Percentiles rank a stretch among this genome's conserved stretches.
phyloP scores from a whole-genome alignment of 805 yeast species.

The Candida khao-thaluensis region DNA sequence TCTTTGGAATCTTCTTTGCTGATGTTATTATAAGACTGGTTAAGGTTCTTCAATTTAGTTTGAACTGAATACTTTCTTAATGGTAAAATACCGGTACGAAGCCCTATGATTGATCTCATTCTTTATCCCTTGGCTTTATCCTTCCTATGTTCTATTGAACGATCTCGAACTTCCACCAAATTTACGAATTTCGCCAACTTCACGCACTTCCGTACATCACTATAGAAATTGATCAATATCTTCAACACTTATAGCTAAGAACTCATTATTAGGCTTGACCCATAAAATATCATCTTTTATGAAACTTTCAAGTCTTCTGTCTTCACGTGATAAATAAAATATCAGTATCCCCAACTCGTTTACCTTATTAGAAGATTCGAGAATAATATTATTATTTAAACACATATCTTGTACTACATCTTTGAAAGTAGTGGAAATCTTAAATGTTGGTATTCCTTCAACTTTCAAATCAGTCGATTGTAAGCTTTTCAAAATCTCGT shows the following conservation, averaged over 20 bases:
- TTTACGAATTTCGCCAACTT: too few species aligned
- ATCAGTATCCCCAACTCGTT: conserved; percentile 41
- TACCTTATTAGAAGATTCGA: conserved; percentile 32
- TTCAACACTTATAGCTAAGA: conserved; percentile 5
- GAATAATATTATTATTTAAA: conserved; percentile 43
- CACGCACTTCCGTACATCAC: too few species aligned
- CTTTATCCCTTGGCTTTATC: too few species aligned
- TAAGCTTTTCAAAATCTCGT: conserved; percentile 3
- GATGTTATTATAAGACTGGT: conserved; percentile 26
- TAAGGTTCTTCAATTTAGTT: conserved; percentile 20
- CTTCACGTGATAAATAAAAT: conserved; percentile 36
- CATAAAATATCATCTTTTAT: conserved; percentile 68
- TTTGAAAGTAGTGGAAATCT: conserved; percentile 26
- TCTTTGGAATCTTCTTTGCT: conserved; percentile 34
- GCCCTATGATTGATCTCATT: not conserved
- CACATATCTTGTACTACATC: conserved; percentile 70
- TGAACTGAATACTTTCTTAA: conserved; percentile 14
- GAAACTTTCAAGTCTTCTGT: conserved; percentile 27
- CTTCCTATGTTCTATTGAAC: too few species aligned
- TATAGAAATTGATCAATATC: conserved; percentile 1
- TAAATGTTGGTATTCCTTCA: conserved; percentile 43
- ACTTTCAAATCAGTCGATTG: conserved; percentile 11
- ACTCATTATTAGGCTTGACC: conserved; percentile 21
- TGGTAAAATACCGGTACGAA: not conserved
- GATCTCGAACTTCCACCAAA: too few species aligned